Evolutionary conservation across 805 yeast species (phyloP).

Genomic region (Yarrowia porcina): DNA sequence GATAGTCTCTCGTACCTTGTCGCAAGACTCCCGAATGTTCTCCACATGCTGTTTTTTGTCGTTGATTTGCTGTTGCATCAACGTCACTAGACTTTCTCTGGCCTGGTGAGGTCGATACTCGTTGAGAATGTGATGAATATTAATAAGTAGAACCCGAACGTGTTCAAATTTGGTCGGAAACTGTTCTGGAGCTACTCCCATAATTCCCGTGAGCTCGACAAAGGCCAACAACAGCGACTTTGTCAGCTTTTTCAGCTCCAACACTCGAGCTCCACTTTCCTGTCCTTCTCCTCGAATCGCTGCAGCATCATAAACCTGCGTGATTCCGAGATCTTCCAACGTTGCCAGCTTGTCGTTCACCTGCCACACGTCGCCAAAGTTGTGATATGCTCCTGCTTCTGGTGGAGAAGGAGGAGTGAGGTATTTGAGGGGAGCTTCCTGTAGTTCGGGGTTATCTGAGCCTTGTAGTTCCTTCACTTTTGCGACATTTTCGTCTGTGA

Average conservation of each 20-base stretch:
- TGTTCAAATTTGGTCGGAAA: slow-evolving; percentile 67
- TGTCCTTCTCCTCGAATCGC: slow-evolving; percentile 31
- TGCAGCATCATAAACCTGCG: slow-evolving; percentile 56
- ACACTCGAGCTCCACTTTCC: slow-evolving; percentile 45
- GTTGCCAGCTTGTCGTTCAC: slow-evolving; percentile 69
- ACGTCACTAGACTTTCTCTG: slow-evolving; percentile 77
- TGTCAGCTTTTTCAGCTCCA: slow-evolving; percentile 74
- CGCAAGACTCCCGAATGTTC: slow-evolving; percentile 42
- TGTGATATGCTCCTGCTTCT: slow-evolving; percentile 57
- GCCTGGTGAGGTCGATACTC: slow-evolving; percentile 95
- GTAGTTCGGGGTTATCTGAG: slow-evolving; percentile 25
- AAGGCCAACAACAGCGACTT: slow-evolving; percentile 77
- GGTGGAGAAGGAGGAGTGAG: slow-evolving; percentile 40
- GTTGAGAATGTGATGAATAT: slow-evolving; percentile 86
- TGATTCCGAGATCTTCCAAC: slow-evolving; percentile 70
- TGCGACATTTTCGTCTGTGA: slow-evolving; percentile 64
- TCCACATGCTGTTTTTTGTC: slow-evolving; percentile 33
- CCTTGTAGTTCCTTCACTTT: slow-evolving; percentile 33
- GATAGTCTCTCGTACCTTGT: slow-evolving; percentile 43
- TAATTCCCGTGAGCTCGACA: slow-evolving; percentile 74
- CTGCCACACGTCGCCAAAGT: slow-evolving; percentile 91
- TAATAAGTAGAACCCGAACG: slow-evolving; percentile 74
- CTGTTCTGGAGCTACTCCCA: slow-evolving; percentile 68
- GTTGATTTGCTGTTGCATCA: slow-evolving; percentile 64
- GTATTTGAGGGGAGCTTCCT: slow-evolving; percentile 28